Base-by-base conservation (phyloP, 164 flowering plant species). In the Vitis rotundifolia region DNA sequence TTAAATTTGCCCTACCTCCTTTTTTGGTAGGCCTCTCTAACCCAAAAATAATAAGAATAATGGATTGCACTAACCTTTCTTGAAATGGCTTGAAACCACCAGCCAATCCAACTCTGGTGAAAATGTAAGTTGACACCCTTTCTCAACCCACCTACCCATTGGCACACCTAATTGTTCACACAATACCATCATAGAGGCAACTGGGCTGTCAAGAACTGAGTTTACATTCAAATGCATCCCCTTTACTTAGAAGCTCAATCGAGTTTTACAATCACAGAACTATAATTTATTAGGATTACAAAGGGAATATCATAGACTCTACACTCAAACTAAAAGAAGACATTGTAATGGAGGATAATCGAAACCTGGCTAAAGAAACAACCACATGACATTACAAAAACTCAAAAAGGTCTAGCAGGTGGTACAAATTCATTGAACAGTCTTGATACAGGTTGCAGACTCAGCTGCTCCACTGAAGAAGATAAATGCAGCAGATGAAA, bases 311-410 rank as follows among this genome's bases (percentile, higher is more conserved):
- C 44, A 37, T 37, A 3, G 44, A 37, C 7, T 37, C 44, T 37
- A 37, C 44, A 37, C 44, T 37, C 44, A 16, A 16, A 31, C 13
- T 10, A 37, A 1, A n/a, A 37, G 29, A 47, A 65, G 51, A 53
- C 13, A 13, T 53, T 16, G 13, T 8, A 6, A 5, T 15, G 8
- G 12, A 67, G 47, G 19, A 53, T 53, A 6, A 11, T 29, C n/a
- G 18, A 56, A 68, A 19, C 19, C 2, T 28, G 1, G n/a, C 31
- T 37, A 37, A 10, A 15, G 57, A 63, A 68, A 56, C 69, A 68
- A 74, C 56, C 73, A 78, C 60, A 37, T 59, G 71, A 51, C 55
- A 71, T 56, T 76, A 78, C 80, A 83, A 78, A 78, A 73, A 64
- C 66, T 72, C 63, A 69, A 9, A 67, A 49, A 66, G 70, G 71